Base-by-base conservation (phyloP, 2,329 filamentous ascomycete genomes). In the Alternaria sp. region DNA sequence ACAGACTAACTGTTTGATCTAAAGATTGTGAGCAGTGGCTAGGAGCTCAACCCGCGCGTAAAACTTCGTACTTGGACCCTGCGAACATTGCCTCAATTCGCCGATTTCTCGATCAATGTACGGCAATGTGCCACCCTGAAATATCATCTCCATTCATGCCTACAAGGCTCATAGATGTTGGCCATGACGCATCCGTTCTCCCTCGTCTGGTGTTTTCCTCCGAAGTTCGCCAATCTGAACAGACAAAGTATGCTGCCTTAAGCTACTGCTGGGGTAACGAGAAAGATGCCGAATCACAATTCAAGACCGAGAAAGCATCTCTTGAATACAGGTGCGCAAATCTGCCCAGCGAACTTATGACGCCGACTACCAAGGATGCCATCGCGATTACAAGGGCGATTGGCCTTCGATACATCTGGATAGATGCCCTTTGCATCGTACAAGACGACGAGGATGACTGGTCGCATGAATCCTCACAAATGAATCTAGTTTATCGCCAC, bases 1-100 rank as follows among this genome's bases (percentile, higher is more conserved):
- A 32, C 1, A 4, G 1, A 12, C 30, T 32, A 12, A 36, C 5
- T 0, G 1, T 36, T 36, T 0, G 0, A 16, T 16, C 32, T 14
- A 0, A 6, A 16, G 32, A 36, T 16, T 32, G 30, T 4, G 1
- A 4, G 2, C 0, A 32, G 3, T 16, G 32, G 4, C 14, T 36
- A 7, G 32, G 32, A 14, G 32, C 14, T 36, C 0, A 7, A 36
- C 2, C 32, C 10, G 14, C 32, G 12, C 32, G 12, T 36, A 0
- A 7, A 6, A 1, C 0, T 7, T 36, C 32, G 5, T 36, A 36
- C 32, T 7, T 36, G 32, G 32, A 36, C 0, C 4, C 32, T 7
- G 1, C 0, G 1, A 14, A 3, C 12, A 7, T 36, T 16, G 5
- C 0, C 14, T 16, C 4, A 36, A 36, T 36, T 2, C 14, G 11